phyloP scores from a whole-genome alignment of 1,139 yeast genomes.

The Arxiozyma slooffiae region DNA sequence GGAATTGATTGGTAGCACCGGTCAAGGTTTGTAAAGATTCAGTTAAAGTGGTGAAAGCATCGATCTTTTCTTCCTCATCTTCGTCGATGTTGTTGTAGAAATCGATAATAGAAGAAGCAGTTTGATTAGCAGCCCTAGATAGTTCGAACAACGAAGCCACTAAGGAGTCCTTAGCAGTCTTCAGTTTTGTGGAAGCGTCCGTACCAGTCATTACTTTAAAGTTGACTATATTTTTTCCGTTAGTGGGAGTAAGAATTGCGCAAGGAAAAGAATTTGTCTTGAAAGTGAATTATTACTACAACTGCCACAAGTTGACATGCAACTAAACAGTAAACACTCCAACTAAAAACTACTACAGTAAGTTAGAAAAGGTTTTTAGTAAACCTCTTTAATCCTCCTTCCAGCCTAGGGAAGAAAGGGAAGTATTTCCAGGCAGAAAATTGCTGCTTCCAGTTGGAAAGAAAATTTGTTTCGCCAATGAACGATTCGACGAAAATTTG shows the following conservation, averaged over 20 bases:
- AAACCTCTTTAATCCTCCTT: background rate
- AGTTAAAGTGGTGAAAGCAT: conserved; percentile 30
- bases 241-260: background rate
- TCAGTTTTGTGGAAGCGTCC: conserved; percentile 27
- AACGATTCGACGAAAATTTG: too few relatives aligned
- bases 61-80: conserved; percentile 31
- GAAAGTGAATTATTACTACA: background rate
- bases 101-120: conserved; percentile 67
- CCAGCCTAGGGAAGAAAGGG: background rate
- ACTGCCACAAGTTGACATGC: background rate
- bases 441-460: too few relatives aligned
- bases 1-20: conserved; percentile 26
- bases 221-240: background rate
- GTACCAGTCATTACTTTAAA: conserved; percentile 16
- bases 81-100: conserved; percentile 50
- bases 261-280: too few relatives aligned
- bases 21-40: conserved; percentile 30
- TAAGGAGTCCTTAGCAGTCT: conserved; percentile 34
- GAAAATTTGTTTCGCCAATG: too few relatives aligned
- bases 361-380: background rate
- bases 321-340: background rate
- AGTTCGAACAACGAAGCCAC: conserved; percentile 72
- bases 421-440: background rate
- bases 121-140: conserved; percentile 71
- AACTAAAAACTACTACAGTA: too few relatives aligned